A percentile compares a stretch with the other conserved stretches of the same genome.
Conservation (phyloP, 2,329 filamentous ascomycete species). For the Orbilia quercus region DNA sequence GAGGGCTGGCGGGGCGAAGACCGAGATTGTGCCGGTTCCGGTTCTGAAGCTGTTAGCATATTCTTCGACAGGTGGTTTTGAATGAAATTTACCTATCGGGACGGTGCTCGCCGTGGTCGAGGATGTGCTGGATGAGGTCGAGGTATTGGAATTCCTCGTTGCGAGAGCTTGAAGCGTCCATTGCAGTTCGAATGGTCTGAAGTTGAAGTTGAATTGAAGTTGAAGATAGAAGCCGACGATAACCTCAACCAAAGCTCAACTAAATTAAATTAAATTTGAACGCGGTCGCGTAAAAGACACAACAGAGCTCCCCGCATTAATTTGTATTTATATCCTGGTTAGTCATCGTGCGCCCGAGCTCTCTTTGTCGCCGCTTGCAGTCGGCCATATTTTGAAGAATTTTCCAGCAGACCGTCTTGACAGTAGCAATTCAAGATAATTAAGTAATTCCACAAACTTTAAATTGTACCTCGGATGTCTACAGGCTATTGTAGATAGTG, state of each 20-base stretch:
- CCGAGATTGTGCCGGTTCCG: constrained; percentile 88
- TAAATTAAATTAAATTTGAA: not conserved
- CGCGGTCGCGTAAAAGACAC: not conserved
- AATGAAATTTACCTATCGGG: constrained; percentile 76
- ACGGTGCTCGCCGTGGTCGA: constrained; percentile 83
- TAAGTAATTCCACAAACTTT: no score
- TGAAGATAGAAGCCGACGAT: constrained; percentile 7
- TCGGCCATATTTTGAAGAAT: no score
- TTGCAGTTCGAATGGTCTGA: not conserved
- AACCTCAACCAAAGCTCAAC: constrained; percentile 2
- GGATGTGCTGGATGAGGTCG: constrained; percentile 84
- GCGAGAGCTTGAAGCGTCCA: constrained; percentile 18
- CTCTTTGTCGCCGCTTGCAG: not conserved
- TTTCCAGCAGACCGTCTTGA: no score
- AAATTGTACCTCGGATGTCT: no score
- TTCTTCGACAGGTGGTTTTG: not conserved
- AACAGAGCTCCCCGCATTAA: constrained; percentile 3
- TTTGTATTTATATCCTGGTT: not conserved
- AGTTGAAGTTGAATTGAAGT: not conserved
- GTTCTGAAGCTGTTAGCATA: constrained; percentile 69
- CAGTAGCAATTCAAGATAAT: no score
- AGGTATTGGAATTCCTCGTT: constrained; percentile 97
- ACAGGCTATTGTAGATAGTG: not conserved
- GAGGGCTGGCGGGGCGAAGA: constrained; percentile 87
- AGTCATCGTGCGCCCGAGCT: not conserved